Base-by-base conservation (phyloP, 768 basidiomycete genomes). In the Atractiella rhizophila region DNA sequence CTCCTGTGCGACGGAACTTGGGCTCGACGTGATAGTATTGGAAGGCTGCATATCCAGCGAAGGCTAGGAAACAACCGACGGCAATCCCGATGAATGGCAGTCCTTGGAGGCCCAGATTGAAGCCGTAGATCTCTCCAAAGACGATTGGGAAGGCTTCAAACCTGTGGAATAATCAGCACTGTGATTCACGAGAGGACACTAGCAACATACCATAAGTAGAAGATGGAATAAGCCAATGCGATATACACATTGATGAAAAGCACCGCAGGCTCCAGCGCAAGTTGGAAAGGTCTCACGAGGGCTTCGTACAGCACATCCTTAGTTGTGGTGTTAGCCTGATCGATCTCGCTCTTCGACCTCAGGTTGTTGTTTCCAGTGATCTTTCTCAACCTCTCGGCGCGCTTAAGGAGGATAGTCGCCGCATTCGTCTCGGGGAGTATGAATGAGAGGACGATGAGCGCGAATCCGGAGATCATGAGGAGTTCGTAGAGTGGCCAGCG, bases 381-480 rank as follows among this genome's bases (percentile, higher is more conserved):
- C 32, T 56, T 55, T 25, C 61, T 57, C 3, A 62, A 55, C 3
- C 61, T 51, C 19, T 51, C 40, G 13, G 61, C 61, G 19, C 61
- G 59, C 5, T 56, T 51, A 31, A 53, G 44, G 30, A 62, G 56
- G 48, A 62, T 58, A 18, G 54, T 62, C 12, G 42, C 31, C 16
- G 54, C 50, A 11, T 52, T 50, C 3, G 60, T 62, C 49, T 63
- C 61, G 15, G 60, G 60, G 2, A 62, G 40, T 25, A 48, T 23
- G 44, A 60, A 54, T 48, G 49, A 45, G 28, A 60, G 50, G 29
- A 60, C 27, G 44, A 55, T 20, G 38, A 57, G 35, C 21, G 49
- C 46, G 35, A 48, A 43, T 9, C 51, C 56, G 27, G 47, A 43
- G 23, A 63, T 43, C 57, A 56, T 59, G 19, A 57, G 47, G 41